Evolutionary conservation across 2,329 filamentous ascomycete genomes (phyloP).

Genomic region (Cladosporium sp.): DNA sequence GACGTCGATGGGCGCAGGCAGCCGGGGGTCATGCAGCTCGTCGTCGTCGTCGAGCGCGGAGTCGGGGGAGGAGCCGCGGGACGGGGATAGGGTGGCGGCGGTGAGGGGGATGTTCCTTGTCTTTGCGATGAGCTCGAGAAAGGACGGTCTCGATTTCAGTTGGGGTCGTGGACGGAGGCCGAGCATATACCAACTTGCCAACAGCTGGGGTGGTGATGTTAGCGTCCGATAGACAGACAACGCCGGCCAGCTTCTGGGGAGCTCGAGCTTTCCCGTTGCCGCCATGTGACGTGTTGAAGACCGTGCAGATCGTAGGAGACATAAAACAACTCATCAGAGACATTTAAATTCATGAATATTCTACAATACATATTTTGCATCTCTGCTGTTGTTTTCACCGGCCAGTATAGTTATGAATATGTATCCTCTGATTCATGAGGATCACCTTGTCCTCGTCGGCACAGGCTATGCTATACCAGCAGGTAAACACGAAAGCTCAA

Average conservation of each 20-base stretch:
- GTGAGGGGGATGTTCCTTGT: slow-evolving; percentile 26
- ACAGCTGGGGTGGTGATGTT: slow-evolving; percentile 15
- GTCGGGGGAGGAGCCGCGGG: slow-evolving; percentile 8
- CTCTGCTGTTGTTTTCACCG: rapidly evolving
- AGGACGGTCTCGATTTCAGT: slow-evolving; percentile 60
- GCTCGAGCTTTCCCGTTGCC: neutral
- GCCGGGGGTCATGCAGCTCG: slow-evolving; percentile 17
- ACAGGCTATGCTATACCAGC: neutral
- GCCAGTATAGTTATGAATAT: neutral
- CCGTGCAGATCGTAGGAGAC: neutral
- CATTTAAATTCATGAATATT: neutral
- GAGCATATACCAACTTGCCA: slow-evolving; percentile 40
- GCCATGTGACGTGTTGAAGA: slow-evolving; percentile 8
- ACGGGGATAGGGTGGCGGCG: slow-evolving; percentile 1
- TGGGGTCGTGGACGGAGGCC: slow-evolving; percentile 60
- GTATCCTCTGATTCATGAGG: neutral
- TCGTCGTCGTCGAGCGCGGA: slow-evolving; percentile 17
- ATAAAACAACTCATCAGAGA: neutral
- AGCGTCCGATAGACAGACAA: neutral
- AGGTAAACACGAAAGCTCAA: neutral
- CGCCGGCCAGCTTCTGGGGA: slow-evolving; percentile 5
- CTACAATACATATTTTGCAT: neutral
- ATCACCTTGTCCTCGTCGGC: neutral
- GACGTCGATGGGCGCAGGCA: slow-evolving; percentile 15
- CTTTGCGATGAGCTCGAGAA: slow-evolving; percentile 61